Conservation (phyloP, 73 alveolate genomes). For the Tetrahymena malaccensis region DNA sequence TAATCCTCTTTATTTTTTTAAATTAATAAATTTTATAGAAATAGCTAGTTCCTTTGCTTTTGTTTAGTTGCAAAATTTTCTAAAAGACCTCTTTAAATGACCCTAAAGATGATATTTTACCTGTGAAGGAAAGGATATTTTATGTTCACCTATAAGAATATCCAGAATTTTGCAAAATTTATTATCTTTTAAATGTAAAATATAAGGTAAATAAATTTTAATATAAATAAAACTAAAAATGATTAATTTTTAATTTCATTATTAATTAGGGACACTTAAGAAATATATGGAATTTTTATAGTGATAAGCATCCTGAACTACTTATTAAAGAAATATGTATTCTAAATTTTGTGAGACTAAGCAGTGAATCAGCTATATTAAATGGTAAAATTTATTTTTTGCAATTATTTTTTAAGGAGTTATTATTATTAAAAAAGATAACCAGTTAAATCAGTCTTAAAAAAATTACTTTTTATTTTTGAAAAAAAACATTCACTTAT, state of each 20-base stretch:
- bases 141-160: neutral
- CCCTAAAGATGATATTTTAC: neutral
- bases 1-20: neutral
- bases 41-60: neutral
- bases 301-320: neutral
- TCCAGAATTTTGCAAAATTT: neutral
- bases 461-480: neutral
- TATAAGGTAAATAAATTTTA: neutral
- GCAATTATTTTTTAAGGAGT: neutral
- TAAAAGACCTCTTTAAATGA: neutral
- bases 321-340: neutral
- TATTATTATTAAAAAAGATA: neutral
- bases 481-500: neutral
- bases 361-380: neutral
- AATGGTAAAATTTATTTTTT: neutral
- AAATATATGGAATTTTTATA: neutral
- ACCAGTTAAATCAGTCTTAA: neutral
- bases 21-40: neutral
- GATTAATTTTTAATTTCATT: too few species aligned
- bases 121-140: neutral
- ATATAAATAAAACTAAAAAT: too few species aligned
- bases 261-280: neutral
- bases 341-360: neutral
- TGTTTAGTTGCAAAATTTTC: neutral
- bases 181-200: neutral